Evolutionary conservation across 1,284 basidiomycete species (phyloP).

Genomic region (Cutaneotrichosporon sp.): DNA sequence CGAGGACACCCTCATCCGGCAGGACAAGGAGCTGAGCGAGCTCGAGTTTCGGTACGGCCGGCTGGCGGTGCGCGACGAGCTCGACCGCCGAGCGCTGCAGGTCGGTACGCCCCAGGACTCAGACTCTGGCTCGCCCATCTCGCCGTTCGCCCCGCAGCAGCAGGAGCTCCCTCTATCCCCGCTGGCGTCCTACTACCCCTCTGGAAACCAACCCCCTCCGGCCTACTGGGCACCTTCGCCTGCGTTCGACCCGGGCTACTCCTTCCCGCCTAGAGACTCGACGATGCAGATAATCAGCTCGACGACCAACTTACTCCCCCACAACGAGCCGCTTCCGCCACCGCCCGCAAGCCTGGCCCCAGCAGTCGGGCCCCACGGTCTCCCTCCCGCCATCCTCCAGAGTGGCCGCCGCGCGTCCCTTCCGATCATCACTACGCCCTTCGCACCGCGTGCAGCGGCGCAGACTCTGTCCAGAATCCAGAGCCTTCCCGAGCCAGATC

Average conservation of each 20-base stretch:
- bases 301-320: conserved; percentile 17
- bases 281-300: conserved; percentile 16
- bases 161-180: conserved; percentile 20
- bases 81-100: conserved; percentile 28
- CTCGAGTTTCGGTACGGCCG: conserved; percentile 46
- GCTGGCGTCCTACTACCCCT: conserved; percentile 30
- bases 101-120: conserved; percentile 11
- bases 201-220: neutral
- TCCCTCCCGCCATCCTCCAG: neutral
- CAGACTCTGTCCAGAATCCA: conserved; percentile 44
- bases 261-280: conserved; percentile 32
- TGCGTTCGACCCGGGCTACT: conserved; percentile 33
- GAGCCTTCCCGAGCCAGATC: conserved; percentile 44
- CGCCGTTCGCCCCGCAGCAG: conserved; percentile 4
- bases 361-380: neutral
- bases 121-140: neutral
- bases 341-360: neutral
- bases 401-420: conserved; percentile 24
- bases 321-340: neutral
- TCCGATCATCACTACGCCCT: conserved; percentile 21
- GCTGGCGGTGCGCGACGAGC: conserved; percentile 37
- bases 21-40: conserved; percentile 43
- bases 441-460: conserved; percentile 13
- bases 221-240: conserved; percentile 13
- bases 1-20: conserved; percentile 27